Evolutionary conservation across 2,329 filamentous ascomycete species (phyloP).

Genomic region (Penicillium sp.): DNA sequence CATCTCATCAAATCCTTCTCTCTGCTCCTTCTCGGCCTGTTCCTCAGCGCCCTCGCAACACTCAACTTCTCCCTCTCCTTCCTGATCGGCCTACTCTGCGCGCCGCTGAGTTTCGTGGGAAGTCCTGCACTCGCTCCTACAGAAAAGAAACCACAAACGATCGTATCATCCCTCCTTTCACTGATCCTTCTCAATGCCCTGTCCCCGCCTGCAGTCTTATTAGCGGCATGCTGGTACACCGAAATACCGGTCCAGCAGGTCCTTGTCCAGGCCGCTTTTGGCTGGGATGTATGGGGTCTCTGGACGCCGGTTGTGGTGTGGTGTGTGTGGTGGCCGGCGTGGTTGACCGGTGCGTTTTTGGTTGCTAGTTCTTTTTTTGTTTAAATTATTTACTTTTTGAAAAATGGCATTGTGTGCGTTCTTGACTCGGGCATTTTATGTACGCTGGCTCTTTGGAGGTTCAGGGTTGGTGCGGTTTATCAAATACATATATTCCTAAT

Average conservation of each 20-base stretch:
- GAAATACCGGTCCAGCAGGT: constrained; percentile 53
- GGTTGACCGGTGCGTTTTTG: constrained; percentile 59
- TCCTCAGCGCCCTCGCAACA: constrained; percentile 85
- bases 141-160: not conserved
- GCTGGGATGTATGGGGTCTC: constrained; percentile 84
- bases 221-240: constrained; percentile 49
- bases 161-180: constrained; percentile 26
- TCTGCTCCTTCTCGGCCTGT: constrained; percentile 86
- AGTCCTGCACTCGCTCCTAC: constrained; percentile 21
- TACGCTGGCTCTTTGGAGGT: too few relatives aligned
- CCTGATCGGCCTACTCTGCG: constrained; percentile 72
- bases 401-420: not conserved
- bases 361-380: constrained; percentile 32
- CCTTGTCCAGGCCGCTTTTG: constrained; percentile 71
- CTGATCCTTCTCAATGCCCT: constrained; percentile 55
- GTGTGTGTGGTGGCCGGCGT: constrained; percentile 94
- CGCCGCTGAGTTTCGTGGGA: constrained; percentile 69
- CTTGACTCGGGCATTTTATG: too few relatives aligned
- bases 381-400: not conserved
- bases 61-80: constrained; percentile 93
- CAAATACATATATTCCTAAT: not conserved
- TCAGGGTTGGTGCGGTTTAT: not conserved
- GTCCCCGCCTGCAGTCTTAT: constrained; percentile 56
- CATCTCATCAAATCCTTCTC: constrained; percentile 85
- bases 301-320: constrained; percentile 88